phyloP scores from a whole-genome alignment of 2,329 filamentous ascomycete genomes.

The Pseudogymnoascus pannorum region DNA sequence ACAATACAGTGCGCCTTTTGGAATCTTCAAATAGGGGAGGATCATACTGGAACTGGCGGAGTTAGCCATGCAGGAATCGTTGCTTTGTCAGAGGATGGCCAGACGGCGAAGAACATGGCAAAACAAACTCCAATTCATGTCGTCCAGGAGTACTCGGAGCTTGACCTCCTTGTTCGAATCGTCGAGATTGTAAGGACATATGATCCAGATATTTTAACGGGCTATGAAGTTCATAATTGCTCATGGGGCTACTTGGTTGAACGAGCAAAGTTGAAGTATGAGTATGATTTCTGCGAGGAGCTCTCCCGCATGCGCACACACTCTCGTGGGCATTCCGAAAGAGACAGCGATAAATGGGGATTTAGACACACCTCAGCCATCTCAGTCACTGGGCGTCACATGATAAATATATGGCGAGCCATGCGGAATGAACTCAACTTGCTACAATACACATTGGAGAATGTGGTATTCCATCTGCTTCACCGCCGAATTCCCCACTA shows the following conservation, averaged over 20 bases:
- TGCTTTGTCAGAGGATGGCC: conserved; percentile 57
- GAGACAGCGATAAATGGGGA: conserved; percentile 65
- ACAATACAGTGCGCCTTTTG: conserved; percentile 86
- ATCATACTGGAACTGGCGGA: conserved; percentile 39
- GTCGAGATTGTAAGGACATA: conserved; percentile 75
- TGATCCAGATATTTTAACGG: conserved; percentile 89
- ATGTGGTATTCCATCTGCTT: conserved; percentile 84
- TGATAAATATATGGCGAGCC: conserved; percentile 95
- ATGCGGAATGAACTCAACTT: conserved; percentile 91
- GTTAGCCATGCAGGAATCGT: conserved; percentile 60
- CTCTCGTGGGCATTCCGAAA: conserved; percentile 51
- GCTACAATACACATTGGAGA: conserved; percentile 93
- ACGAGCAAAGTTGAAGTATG: conserved; percentile 75
- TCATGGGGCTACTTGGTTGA: conserved; percentile 97
- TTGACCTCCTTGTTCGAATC: conserved; percentile 78
- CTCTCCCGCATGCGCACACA: conserved; percentile 82
- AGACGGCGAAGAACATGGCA: conserved; percentile 52
- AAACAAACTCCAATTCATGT: conserved; percentile 58
- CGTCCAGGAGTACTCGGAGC: conserved; percentile 67
- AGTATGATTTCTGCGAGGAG: conserved; percentile 85
- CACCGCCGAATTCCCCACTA: conserved; percentile 87
- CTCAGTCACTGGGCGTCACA: conserved; percentile 84
- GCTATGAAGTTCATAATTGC: conserved; percentile 86
- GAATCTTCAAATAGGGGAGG: conserved; percentile 73
- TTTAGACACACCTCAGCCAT: conserved; percentile 92